A percentile compares a stretch with the other conserved stretches of the same genome.
Evolutionary conservation across 176 grass and related monocot genomes (phyloP).

Genomic region (Oryza australiensis): DNA sequence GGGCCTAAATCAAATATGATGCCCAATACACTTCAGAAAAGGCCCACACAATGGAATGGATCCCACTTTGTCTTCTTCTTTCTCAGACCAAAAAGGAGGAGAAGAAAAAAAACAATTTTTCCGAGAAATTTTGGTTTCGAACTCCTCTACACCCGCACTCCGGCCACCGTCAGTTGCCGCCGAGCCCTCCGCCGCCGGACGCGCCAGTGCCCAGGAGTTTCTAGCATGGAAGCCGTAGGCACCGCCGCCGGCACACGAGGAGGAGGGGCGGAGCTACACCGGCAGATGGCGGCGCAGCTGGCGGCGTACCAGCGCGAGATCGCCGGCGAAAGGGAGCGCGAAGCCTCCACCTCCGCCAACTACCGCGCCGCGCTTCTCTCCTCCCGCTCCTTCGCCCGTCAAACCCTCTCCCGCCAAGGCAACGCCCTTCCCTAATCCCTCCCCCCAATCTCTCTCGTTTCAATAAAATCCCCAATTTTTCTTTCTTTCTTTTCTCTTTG

Average conservation of each 20-base stretch:
- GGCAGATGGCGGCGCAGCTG: slow-evolving; percentile 23
- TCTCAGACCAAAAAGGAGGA: not conserved
- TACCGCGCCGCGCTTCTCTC: slow-evolving; percentile 43
- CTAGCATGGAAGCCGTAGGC: not conserved
- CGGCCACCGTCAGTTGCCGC: not conserved
- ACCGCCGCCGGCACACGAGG: not conserved
- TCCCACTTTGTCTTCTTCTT: not conserved
- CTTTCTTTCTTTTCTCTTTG: too few relatives aligned
- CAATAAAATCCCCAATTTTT: not conserved
- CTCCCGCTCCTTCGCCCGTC: slow-evolving; percentile 22
- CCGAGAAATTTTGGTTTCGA: not conserved
- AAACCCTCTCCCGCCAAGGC: slow-evolving; percentile 38
- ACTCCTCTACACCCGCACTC: not conserved
- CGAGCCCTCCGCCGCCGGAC: not conserved
- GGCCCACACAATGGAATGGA: not conserved
- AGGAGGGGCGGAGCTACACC: not conserved
- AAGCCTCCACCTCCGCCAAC: slow-evolving; percentile 10
- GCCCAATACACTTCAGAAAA: too few relatives aligned
- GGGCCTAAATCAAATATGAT: too few relatives aligned
- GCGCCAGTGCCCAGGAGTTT: not conserved
- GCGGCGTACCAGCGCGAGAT: slow-evolving; percentile 19
- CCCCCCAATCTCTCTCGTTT: not conserved
- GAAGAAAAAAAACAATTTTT: too few relatives aligned
- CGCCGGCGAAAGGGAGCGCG: slow-evolving; percentile 15
- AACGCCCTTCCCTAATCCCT: not conserved